Percentiles rank a stretch among this genome's conserved stretches.
Evolutionary conservation across 139 green algal species (phyloP).

Genomic region (Tetradesmus lagerheimii): DNA sequence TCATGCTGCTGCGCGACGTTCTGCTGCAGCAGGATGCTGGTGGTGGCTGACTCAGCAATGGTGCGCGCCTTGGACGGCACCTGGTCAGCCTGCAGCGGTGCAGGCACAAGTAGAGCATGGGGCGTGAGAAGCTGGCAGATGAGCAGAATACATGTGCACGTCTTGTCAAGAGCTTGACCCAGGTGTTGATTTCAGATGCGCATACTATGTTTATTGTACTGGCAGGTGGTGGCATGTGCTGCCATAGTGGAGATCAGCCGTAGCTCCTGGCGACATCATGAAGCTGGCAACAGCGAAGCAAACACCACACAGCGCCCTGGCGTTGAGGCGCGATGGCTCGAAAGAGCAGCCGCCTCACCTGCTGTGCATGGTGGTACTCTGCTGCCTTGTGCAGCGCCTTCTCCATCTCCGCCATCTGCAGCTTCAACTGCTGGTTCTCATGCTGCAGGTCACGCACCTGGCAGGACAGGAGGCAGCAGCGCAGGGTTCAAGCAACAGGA

Average conservation of each 20-base stretch:
- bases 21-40: slow-evolving; percentile 44
- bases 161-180: neutral
- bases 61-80: slow-evolving; percentile 2
- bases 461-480: neutral
- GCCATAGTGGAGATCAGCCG: too few relatives aligned
- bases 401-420: slow-evolving; percentile 10
- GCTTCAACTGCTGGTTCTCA: neutral
- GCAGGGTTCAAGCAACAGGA: too few relatives aligned
- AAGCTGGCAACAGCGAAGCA: too few relatives aligned
- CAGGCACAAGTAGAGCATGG: neutral
- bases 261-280: too few relatives aligned
- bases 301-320: too few relatives aligned
- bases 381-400: slow-evolving; percentile 28
- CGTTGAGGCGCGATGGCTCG: neutral
- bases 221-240: too few relatives aligned
- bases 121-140: too few relatives aligned
- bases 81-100: slow-evolving; percentile 15
- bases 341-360: neutral
- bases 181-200: neutral
- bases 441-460: slow-evolving; percentile 14
- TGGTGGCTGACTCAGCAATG: slow-evolving; percentile 35
- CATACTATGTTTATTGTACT: too few relatives aligned
- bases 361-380: slow-evolving; percentile 19
- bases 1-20: slow-evolving; percentile 16
- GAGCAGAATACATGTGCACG: neutral